Percentiles rank a stretch among this genome's conserved stretches.
phyloP scores from a whole-genome alignment of 2,329 filamentous ascomycete species.

The Aspergillus sp. region DNA sequence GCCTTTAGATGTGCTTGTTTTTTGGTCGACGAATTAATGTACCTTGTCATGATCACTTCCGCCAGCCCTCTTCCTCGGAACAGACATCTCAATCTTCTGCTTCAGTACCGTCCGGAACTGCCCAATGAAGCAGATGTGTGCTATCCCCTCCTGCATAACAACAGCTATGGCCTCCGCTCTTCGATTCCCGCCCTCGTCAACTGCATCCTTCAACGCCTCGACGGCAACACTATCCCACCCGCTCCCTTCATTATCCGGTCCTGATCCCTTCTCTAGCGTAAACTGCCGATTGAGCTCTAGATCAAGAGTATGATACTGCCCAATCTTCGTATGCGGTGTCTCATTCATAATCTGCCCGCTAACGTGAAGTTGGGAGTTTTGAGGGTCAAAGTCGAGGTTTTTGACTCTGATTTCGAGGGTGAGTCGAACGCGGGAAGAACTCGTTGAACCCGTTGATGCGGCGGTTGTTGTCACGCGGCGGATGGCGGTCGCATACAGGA shows the following conservation, averaged over 20 bases:
- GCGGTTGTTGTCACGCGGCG: conserved; percentile 64
- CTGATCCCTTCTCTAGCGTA: conserved; percentile 76
- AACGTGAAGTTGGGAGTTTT: conserved; percentile 67
- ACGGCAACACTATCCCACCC: conserved; percentile 90
- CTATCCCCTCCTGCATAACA: conserved; percentile 77
- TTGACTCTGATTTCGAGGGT: conserved; percentile 66
- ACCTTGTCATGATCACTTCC: conserved; percentile 51
- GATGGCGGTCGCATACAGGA: conserved; percentile 65
- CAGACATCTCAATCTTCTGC: conserved; percentile 49
- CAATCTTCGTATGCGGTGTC: conserved; percentile 67
- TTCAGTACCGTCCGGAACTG: conserved; percentile 51
- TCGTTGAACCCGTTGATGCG: conserved; percentile 57
- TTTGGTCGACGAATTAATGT: background rate
- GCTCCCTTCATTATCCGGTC: conserved; percentile 39
- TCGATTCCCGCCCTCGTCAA: conserved; percentile 66
- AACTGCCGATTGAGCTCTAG: conserved; percentile 87
- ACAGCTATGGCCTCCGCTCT: conserved; percentile 84
- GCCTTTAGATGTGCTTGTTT: background rate
- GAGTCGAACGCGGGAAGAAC: conserved; percentile 64
- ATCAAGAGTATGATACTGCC: conserved; percentile 71
- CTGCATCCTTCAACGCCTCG: conserved; percentile 73
- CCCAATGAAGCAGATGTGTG: conserved; percentile 53
- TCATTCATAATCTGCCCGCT: conserved; percentile 65
- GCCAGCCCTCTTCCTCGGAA: conserved; percentile 50
- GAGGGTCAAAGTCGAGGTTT: conserved; percentile 67